Conservation (phyloP, 495 filamentous ascomycete species). For the Hyaloscypha variabilis region DNA sequence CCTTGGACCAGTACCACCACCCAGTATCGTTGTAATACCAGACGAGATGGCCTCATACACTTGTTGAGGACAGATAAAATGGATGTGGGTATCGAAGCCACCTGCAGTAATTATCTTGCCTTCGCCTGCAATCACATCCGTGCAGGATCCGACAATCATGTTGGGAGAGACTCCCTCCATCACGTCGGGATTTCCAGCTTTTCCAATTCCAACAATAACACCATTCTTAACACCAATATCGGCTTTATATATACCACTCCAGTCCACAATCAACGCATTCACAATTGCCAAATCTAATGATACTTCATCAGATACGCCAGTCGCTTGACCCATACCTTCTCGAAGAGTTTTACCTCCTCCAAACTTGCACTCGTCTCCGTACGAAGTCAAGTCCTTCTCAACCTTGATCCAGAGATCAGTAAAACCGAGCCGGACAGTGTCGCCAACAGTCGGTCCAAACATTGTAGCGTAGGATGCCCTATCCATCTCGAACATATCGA, state of each 20-base stretch:
- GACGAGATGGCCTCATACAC: slow-evolving; percentile 82
- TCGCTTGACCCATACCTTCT: slow-evolving; percentile 96
- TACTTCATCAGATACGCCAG: slow-evolving; percentile 68
- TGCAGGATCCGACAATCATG: slow-evolving; percentile 86
- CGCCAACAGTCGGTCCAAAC: slow-evolving; percentile 93
- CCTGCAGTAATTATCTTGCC: slow-evolving; percentile 92
- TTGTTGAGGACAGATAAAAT: slow-evolving; percentile 97
- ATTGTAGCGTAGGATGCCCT: slow-evolving; percentile 78
- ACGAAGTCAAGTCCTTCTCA: slow-evolving; percentile 81
- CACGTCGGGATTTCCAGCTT: slow-evolving; percentile 94
- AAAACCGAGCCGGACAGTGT: slow-evolving; percentile 76
- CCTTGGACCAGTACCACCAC: slow-evolving; percentile 91
- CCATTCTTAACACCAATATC: slow-evolving; percentile 95
- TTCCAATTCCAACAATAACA: slow-evolving; percentile 87
- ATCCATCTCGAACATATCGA: slow-evolving; percentile 70
- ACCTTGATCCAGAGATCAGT: slow-evolving; percentile 93
- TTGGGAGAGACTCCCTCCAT: slow-evolving; percentile 85
- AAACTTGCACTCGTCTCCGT: slow-evolving; percentile 95
- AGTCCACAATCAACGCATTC: slow-evolving; percentile 92
- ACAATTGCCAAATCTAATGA: slow-evolving; percentile 87
- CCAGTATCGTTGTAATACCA: slow-evolving; percentile 90
- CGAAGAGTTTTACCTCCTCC: slow-evolving; percentile 93
- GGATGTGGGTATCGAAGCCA: slow-evolving; percentile 91
- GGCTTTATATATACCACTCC: slow-evolving; percentile 92
- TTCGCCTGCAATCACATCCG: slow-evolving; percentile 95